Percentiles rank a stretch among this genome's conserved stretches.
phyloP scores from a whole-genome alignment of 192 early-diverging fungal genomes.

The Coemansia sp. region DNA sequence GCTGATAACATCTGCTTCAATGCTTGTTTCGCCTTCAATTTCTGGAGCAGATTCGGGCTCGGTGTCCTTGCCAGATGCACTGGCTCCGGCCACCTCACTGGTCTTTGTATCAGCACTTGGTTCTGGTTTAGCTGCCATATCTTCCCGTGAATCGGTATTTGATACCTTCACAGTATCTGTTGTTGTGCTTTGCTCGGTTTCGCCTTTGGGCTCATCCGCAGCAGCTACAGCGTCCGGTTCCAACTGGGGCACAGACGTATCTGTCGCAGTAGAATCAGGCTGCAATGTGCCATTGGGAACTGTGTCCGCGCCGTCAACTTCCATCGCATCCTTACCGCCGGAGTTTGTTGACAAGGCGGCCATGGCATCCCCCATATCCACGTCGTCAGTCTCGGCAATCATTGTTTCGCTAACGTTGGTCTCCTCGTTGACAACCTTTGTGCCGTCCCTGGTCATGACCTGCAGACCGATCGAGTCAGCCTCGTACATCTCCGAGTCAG shows the following conservation, averaged over 20 bases:
- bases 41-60: background rate
- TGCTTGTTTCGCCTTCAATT: background rate
- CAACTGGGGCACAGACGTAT: background rate
- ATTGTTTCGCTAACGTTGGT: conserved; percentile 12
- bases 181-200: too few relatives aligned
- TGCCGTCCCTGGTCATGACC: conserved; percentile 30
- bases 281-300: background rate
- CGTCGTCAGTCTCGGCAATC: conserved; percentile 1
- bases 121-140: background rate
- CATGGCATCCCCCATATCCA: conserved; percentile 29
- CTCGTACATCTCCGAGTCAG: conserved; percentile 54
- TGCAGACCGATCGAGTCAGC: conserved; percentile 49
- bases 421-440: conserved; percentile 49
- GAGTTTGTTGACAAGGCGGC: background rate
- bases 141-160: background rate
- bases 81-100: background rate
- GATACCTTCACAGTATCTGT: too few relatives aligned
- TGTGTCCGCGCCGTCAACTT: conserved; percentile 16
- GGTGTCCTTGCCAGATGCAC: background rate
- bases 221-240: background rate
- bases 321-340: conserved; percentile 14
- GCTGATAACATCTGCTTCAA: background rate
- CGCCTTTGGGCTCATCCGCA: background rate
- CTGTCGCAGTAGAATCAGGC: background rate
- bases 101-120: background rate